Conservation (phyloP, 2,329 filamentous ascomycete genomes). For the Chaetoscypha palmicola region DNA sequence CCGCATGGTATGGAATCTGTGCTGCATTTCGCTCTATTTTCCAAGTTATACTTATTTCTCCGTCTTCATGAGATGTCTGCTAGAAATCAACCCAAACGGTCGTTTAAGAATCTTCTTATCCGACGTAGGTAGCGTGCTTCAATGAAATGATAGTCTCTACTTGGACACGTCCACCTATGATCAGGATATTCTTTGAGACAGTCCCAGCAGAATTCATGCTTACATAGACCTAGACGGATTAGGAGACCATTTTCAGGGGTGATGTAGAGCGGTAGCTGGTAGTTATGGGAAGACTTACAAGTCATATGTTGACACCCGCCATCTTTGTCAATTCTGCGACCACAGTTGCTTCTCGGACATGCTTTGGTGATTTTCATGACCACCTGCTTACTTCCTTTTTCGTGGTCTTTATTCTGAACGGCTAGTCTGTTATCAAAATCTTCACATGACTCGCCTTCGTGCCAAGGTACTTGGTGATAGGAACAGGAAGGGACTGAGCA, state of each 20-base stretch:
- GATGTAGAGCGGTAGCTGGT: neutral
- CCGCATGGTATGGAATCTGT: too few species aligned
- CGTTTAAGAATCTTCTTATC: too few species aligned
- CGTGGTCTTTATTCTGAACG: neutral
- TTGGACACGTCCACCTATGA: neutral
- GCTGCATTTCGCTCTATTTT: too few species aligned
- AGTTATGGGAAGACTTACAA: constrained; percentile 9
- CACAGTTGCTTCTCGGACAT: constrained; percentile 14
- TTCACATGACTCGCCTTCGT: constrained; percentile 12
- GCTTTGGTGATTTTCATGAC: constrained; percentile 16
- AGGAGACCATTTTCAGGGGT: neutral
- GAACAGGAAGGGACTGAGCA: constrained; percentile 12
- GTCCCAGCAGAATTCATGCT: constrained; percentile 1
- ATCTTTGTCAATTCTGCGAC: constrained; percentile 17
- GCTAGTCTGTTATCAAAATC: constrained; percentile 9
- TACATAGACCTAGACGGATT: neutral
- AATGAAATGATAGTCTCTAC: neutral
- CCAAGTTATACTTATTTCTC: too few species aligned
- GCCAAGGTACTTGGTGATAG: constrained; percentile 15
- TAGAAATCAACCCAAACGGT: too few species aligned
- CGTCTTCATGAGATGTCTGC: too few species aligned
- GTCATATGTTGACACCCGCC: constrained; percentile 18
- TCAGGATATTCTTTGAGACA: neutral
- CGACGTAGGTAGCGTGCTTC: too few species aligned
- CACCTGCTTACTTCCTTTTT: constrained; percentile 14